Percentiles rank a stretch among this genome's conserved stretches.
Conservation (phyloP, 2,329 filamentous ascomycete species). For the Lasiodiplodia gonubiensis region DNA sequence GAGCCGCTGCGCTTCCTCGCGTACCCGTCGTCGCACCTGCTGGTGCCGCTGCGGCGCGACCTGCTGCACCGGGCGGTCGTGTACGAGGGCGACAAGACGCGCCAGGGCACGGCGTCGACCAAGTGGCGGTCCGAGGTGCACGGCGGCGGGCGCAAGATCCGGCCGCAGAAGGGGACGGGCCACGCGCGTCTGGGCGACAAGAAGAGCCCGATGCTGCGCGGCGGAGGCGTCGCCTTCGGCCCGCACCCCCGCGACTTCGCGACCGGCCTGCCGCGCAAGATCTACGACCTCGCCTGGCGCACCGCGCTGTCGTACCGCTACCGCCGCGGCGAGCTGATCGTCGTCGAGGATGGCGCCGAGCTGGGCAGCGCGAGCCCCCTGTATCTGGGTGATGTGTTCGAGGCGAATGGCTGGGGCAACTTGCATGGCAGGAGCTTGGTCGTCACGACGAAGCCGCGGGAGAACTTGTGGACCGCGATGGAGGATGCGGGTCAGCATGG, state of each 20-base stretch:
- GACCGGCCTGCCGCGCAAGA: slow-evolving; percentile 80
- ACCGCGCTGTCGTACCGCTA: slow-evolving; percentile 93
- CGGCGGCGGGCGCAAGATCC: slow-evolving; percentile 81
- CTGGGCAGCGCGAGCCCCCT: slow-evolving; percentile 68
- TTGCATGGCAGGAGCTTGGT: slow-evolving; percentile 30
- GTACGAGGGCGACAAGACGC: slow-evolving; percentile 87
- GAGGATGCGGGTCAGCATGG: slow-evolving; percentile 61
- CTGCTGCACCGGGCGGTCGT: slow-evolving; percentile 90
- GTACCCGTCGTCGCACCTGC: slow-evolving; percentile 82
- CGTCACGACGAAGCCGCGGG: slow-evolving; percentile 31
- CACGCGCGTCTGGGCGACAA: slow-evolving; percentile 77
- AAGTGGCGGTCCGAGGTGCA: slow-evolving; percentile 72
- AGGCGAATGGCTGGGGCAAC: slow-evolving; percentile 63
- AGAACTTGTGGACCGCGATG: slow-evolving; percentile 60
- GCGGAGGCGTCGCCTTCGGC: slow-evolving; percentile 89
- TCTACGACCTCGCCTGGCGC: slow-evolving; percentile 95
- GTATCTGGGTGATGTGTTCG: slow-evolving; percentile 71
- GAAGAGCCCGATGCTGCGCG: slow-evolving; percentile 80
- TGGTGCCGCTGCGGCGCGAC: slow-evolving; percentile 86
- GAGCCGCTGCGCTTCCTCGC: slow-evolving; percentile 79
- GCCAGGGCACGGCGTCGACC: slow-evolving; percentile 76
- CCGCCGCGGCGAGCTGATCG: slow-evolving; percentile 80
- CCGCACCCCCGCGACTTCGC: slow-evolving; percentile 90
- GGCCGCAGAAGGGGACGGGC: slow-evolving; percentile 86
- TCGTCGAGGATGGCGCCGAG: slow-evolving; percentile 79